These are phyloP conservation scores for Thalassia testudinum DNA, from an alignment of 116 monocot species.

Conservation along the genomic window DNA sequence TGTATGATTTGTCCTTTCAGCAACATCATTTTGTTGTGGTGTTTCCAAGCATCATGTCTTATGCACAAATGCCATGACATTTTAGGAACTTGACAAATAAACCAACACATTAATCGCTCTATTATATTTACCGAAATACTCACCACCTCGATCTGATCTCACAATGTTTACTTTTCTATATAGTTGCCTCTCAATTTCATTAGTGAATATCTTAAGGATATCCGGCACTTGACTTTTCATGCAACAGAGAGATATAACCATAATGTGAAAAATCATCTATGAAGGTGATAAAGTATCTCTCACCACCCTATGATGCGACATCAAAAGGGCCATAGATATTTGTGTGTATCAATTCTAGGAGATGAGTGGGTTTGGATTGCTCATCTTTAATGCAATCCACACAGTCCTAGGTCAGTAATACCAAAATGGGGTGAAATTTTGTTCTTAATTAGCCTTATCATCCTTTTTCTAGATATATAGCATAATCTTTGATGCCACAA, in stretches of 20 bases:
- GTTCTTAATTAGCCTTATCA: not conserved
- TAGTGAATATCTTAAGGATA: not conserved
- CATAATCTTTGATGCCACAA: not conserved
- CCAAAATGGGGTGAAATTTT: not conserved
- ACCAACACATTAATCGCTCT: not conserved
- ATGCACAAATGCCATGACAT: not conserved
- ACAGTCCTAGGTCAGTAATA: not conserved
- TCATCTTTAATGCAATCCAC: not conserved
- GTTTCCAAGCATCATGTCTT: not conserved
- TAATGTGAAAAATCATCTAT: conserved; percentile 1
- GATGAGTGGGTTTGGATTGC: not conserved
- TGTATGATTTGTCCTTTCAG: not conserved
- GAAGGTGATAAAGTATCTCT: not conserved
- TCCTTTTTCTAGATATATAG: not conserved
- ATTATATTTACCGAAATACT: not conserved
- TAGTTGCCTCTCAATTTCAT: not conserved
- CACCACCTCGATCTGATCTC: not conserved
- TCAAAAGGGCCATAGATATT: not conserved
- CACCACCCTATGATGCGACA: not conserved
- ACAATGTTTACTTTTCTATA: not conserved
- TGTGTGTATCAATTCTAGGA: not conserved
- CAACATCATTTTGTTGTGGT: conserved; percentile 1
- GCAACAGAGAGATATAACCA: not conserved
- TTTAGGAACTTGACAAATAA: not conserved
- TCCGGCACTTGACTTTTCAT: not conserved